Percentiles rank a stretch among this genome's conserved stretches.
Evolutionary conservation across 176 grass and related monocot species (phyloP).

Genomic region (Coix lacrymajobi): DNA sequence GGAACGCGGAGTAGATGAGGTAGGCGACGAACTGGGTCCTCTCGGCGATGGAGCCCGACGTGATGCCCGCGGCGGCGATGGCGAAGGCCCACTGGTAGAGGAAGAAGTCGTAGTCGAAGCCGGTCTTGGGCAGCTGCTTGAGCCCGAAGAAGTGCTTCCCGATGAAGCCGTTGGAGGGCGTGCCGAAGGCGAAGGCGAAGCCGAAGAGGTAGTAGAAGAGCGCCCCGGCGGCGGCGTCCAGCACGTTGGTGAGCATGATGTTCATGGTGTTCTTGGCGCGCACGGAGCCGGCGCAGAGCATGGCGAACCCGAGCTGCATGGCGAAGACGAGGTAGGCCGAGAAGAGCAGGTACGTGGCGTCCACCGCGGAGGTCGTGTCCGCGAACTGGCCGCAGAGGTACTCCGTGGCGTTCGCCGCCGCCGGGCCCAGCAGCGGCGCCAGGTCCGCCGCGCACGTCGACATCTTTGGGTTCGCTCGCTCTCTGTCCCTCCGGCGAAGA

Average conservation of each 20-base stretch:
- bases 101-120: slow-evolving; percentile 80
- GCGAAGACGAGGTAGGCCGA: slow-evolving; percentile 92
- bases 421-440: slow-evolving; percentile 53
- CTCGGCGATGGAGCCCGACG: slow-evolving; percentile 90
- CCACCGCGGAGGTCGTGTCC: slow-evolving; percentile 65
- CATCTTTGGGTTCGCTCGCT: slow-evolving; percentile 23
- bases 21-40: slow-evolving; percentile 91
- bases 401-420: slow-evolving; percentile 57
- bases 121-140: slow-evolving; percentile 48
- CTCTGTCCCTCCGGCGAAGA: not conserved
- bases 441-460: slow-evolving; percentile 67
- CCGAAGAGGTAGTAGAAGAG: slow-evolving; percentile 97
- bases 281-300: slow-evolving; percentile 90
- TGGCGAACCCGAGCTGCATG: slow-evolving; percentile 97
- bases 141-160: slow-evolving; percentile 93
- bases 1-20: slow-evolving; percentile 91
- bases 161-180: slow-evolving; percentile 86
- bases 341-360: slow-evolving; percentile 96
- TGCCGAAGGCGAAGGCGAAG: slow-evolving; percentile 89
- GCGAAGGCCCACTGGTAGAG: slow-evolving; percentile 99
- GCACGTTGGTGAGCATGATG: slow-evolving; percentile 99
- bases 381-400: slow-evolving; percentile 61
- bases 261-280: slow-evolving; percentile 99
- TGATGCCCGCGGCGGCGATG: slow-evolving; percentile 96
- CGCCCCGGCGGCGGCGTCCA: slow-evolving; percentile 78